Base-by-base conservation (phyloP, 139 green algal species). In the Marvania coccoides region DNA sequence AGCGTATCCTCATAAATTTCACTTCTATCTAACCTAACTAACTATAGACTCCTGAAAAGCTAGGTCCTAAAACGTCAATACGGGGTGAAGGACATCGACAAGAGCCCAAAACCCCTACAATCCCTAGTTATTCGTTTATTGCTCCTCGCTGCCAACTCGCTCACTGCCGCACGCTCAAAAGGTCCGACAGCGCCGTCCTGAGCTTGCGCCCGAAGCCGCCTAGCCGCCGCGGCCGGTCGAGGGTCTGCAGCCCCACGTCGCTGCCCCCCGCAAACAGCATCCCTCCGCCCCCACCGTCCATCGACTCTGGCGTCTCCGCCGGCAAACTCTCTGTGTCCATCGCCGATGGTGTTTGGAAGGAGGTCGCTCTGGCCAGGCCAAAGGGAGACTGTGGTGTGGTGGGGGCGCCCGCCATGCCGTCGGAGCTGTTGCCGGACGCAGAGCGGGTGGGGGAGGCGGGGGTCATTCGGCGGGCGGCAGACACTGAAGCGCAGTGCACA, bases 401-500 rank as follows among this genome's bases (percentile, higher is more conserved):
- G 29, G 9, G 51, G 15, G 55, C 55, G 36, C 36, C 15, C 15
- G 35, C 55, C 15, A 15, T 45, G 36, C 26, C 13, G 55, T 15
- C 36, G 26, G 10, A 12, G 26, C 26, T 39, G 31, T 42, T 12
- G 45, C 5, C 8, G 31, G 62, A 69, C 6, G n/a, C 33, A 23
- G 69, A 69, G 26, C 69, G 58, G 2, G 69, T 61, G 30, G 67
- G 48, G 38, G 26, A 31, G 4, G 69, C 47, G 14, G 37, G 63
- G 2, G 69, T 42, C 14, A 85, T 78, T 57, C 88, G 83, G 7
- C 89, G 81, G 3, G 89, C 88, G 29, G 89, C 89, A 7, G 85
- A 92, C 4, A 96, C 80, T 1, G 81, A 88, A 7, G 89, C 89
- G 58, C 89, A 96, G 78, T 95, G 86, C 45, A 96, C 88, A 3